Evolutionary conservation across 2,329 filamentous ascomycete species (phyloP).

Genomic region (Aureobasidium sp.): DNA sequence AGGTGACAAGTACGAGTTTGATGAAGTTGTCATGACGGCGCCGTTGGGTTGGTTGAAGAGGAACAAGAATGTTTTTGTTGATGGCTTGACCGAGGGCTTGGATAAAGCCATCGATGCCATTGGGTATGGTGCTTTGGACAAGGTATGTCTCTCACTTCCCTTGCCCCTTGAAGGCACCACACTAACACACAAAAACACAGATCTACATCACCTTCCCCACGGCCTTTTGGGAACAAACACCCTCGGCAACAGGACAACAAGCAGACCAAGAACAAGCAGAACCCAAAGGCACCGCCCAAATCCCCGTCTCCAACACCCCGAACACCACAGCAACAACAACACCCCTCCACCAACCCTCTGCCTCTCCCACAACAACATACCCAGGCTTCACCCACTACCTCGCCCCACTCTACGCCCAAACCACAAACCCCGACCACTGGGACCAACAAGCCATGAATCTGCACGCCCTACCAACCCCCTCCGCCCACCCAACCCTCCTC

Average conservation of each 20-base stretch:
- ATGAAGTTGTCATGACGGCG: slow-evolving; percentile 44
- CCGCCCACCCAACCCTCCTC: slow-evolving; percentile 69
- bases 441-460: slow-evolving; percentile 59
- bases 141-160: slow-evolving; percentile 10
- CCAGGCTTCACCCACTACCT: slow-evolving; percentile 71
- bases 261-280: background rate
- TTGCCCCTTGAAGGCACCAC: background rate
- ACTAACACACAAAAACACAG: slow-evolving; percentile 17
- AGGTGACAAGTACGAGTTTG: slow-evolving; percentile 33
- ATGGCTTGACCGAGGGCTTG: slow-evolving; percentile 35
- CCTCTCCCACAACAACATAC: slow-evolving; percentile 31
- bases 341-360: slow-evolving; percentile 25
- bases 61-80: slow-evolving; percentile 37
- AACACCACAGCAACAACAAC: slow-evolving; percentile 31
- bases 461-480: slow-evolving; percentile 49
- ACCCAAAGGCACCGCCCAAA: background rate
- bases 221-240: slow-evolving; percentile 7
- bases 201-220: slow-evolving; percentile 53
- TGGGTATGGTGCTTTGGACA: slow-evolving; percentile 16
- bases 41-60: slow-evolving; percentile 47
- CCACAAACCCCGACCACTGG: slow-evolving; percentile 57
- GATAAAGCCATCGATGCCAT: slow-evolving; percentile 35
- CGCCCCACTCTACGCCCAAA: slow-evolving; percentile 55
- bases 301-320: slow-evolving; percentile 23
- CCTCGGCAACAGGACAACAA: background rate